These are phyloP conservation scores for Arabidopsis thaliana DNA, from an alignment of 345 rosid species.

Conservation along the genomic window DNA sequence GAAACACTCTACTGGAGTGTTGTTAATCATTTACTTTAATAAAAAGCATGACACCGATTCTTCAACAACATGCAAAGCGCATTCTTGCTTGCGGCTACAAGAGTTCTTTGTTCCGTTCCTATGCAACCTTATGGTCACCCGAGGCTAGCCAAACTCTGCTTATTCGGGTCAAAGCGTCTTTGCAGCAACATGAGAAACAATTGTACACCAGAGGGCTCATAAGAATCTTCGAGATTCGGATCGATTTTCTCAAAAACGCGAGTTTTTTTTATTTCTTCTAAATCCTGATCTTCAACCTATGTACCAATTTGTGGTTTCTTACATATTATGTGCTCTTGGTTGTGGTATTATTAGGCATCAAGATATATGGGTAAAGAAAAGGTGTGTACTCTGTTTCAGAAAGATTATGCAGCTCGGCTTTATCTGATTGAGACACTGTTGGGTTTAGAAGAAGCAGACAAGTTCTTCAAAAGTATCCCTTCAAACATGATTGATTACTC, in stretches of 20 bases:
- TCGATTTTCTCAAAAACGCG: not conserved
- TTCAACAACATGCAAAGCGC: slow-evolving; percentile 2
- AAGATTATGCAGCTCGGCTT: not conserved
- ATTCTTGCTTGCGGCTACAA: not conserved
- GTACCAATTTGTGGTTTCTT: not conserved
- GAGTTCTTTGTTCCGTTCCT: not conserved
- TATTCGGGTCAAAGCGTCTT: not conserved
- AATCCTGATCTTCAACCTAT: not conserved
- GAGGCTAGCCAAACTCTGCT: not conserved
- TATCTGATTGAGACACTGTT: not conserved
- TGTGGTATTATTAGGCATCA: not conserved
- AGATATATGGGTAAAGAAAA: not conserved
- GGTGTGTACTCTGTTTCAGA: not conserved
- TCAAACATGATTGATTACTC: not conserved
- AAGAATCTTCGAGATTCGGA: not conserved
- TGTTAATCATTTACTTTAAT: not conserved
- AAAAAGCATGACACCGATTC: not conserved
- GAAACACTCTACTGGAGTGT: not conserved
- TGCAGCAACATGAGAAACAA: not conserved
- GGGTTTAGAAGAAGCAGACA: slow-evolving; percentile 2
- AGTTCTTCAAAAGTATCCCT: slow-evolving; percentile 5
- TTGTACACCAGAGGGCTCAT: not conserved
- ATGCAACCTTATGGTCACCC: not conserved
- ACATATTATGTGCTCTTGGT: not conserved
- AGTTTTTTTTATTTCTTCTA: not conserved